These are phyloP conservation scores for Chalaropsis ovoidea DNA, from an alignment of 2,329 filamentous ascomycete genomes.

Conservation along the genomic window DNA sequence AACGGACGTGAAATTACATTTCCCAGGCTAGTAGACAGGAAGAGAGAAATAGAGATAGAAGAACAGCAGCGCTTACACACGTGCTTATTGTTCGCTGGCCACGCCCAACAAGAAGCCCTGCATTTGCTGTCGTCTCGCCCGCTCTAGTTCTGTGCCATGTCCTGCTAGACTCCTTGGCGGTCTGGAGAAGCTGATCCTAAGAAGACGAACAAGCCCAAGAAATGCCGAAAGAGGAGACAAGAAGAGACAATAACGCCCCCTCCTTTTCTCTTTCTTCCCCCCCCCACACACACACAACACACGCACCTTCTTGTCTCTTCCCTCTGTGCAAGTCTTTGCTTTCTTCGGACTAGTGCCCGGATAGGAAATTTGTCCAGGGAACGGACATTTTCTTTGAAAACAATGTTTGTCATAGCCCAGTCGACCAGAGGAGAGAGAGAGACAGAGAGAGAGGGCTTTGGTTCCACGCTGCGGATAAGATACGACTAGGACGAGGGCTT, in stretches of 20 bases:
- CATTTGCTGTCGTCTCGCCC: background rate
- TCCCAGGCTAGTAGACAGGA: background rate
- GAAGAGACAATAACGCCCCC: background rate
- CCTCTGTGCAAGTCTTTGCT: background rate
- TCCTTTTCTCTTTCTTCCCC: background rate
- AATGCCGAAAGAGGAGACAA: slow-evolving; percentile 13
- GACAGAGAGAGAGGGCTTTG: background rate
- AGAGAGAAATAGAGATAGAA: background rate
- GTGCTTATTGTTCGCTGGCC: background rate
- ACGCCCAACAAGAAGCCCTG: background rate
- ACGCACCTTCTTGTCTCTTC: background rate
- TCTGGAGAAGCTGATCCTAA: slow-evolving; percentile 2
- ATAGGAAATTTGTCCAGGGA: slow-evolving; percentile 15
- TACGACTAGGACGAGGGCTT: background rate
- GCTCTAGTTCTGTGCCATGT: background rate
- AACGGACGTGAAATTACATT: background rate
- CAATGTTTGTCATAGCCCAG: slow-evolving; percentile 14
- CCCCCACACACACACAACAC: background rate
- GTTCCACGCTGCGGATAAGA: background rate
- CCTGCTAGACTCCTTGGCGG: slow-evolving; percentile 1
- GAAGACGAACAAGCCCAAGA: background rate
- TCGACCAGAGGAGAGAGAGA: too few species aligned
- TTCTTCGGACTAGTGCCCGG: slow-evolving; percentile 13
- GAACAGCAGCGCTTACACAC: background rate
- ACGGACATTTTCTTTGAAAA: slow-evolving; percentile 16